Base-by-base conservation (phyloP, 2,329 filamentous ascomycete species). In the Chalara sp. region DNA sequence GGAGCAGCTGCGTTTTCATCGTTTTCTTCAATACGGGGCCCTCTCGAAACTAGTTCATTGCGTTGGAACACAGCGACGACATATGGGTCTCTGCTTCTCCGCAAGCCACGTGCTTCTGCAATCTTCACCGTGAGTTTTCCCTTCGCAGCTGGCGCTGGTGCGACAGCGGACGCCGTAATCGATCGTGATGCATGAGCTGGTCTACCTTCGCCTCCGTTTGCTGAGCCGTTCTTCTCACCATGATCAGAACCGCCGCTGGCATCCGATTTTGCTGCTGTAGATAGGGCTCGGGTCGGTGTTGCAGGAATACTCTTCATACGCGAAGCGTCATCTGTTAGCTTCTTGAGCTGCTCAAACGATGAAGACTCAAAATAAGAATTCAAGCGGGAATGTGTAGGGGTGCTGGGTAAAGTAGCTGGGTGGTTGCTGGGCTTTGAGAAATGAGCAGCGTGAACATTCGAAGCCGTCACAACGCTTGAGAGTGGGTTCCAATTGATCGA, bases 61-160 rank as follows among this genome's bases (percentile, higher is more conserved):
- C 89, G 87, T 68, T 99, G 93, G 64, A 97, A 99, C 30, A 96
- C 91, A 53, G 88, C 95, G 8, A 99, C 90, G 48, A 96, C 89
- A 63, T 99, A 99, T 1, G 93, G 93, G 63, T 96, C 89, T 53
- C 84, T 82, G 65, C 89, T 89, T 52, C 84, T 88, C 54, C 86
- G 80, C 48, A 99, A 72, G 7, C 88, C 89, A 62, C 89, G 80
- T 45, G 87, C 93, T 67, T 96, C 89, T 47, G 84, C 77, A 49
- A 99, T 93, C 65, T 88, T 90, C 61, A 99, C 88, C 33, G 85
- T 87, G 51, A 99, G 76, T 68, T 93, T 96, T 52, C 93, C 93
- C 67, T 89, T 92, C 28, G 89, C 78, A 28, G 83, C 74, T 7
- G 84, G 83, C 5, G 86, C 81, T 30, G 86, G 81, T 6, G 83